phyloP scores from a whole-genome alignment of 208 protist species.

The Blastocrithidia nonstop region DNA sequence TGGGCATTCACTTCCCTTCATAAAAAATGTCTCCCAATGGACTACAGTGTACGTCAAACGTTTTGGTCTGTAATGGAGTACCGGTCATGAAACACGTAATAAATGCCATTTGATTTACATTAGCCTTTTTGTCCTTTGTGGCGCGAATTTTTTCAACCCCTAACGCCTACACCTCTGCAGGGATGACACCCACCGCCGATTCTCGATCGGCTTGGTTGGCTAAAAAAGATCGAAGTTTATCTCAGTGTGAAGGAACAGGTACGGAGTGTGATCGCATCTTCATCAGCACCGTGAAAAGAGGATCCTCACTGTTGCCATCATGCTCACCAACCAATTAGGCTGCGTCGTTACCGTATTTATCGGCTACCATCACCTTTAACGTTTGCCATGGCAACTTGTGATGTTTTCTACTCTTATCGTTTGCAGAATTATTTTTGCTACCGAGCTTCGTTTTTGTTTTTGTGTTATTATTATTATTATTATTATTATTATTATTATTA shows the following conservation, averaged over 20 bases:
- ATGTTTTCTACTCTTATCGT: constrained; percentile 14
- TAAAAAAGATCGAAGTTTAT: constrained; percentile 95
- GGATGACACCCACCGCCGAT: constrained; percentile 91
- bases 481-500: constrained; percentile 3
- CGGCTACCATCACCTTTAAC: constrained; percentile 34
- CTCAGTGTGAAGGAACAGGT: constrained; percentile 97
- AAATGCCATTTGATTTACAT: constrained; percentile 91
- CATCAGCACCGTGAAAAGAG: constrained; percentile 90
- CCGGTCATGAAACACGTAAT: constrained; percentile 96
- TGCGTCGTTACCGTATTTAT: constrained; percentile 15
- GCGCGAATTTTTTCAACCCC: constrained; percentile 94
- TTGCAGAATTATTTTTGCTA: not conserved
- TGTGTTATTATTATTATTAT: no score
- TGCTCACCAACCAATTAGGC: constrained; percentile 90
- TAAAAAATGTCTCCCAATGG: constrained; percentile 94
- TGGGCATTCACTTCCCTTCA: constrained; percentile 93
- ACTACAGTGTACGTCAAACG: constrained; percentile 76
- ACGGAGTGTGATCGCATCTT: constrained; percentile 87
- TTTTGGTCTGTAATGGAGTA: constrained; percentile 85
- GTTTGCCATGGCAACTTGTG: constrained; percentile 41
- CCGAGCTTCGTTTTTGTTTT: no score
- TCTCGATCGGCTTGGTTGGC: constrained; percentile 88
- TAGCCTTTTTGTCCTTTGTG: constrained; percentile 95
- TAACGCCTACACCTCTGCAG: constrained; percentile 86
- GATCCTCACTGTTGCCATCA: constrained; percentile 93